Evolutionary conservation across 2,329 filamentous ascomycete genomes (phyloP), one percentile per base, ranked within the genome.

Genomic region (Ophiocordyceps camponoti-floridani): DNA sequence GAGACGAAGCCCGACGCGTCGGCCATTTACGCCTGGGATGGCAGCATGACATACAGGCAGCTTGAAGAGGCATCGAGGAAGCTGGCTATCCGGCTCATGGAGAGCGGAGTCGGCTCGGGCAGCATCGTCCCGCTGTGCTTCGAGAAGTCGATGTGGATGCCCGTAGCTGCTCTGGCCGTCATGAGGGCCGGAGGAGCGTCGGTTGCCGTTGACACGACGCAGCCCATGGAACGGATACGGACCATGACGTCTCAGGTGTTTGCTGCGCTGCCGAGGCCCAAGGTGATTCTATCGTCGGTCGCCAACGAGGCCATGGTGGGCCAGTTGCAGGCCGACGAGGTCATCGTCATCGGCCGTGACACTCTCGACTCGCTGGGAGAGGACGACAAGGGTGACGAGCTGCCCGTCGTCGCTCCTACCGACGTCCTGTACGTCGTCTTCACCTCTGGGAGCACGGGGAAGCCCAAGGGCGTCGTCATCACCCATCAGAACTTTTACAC

Each of bases 11-110:
- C 46, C 56, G 59, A 37, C 53, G 44, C 30, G 49, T 47, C 8
- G 30, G 65, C 65, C 16, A 57, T 67, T 30, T 52, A 60, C 35
- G 62, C 65, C 1, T 66, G 62, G 62, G 64, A 67, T 14, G 47
- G 65, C 61, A 13, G 46, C 52, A 40, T 59, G 62, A 64, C 62
- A 5, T 67, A 66, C 44, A 43, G 51, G 42, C 56, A 67, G 33
- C 51, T 66, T 13, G 38, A 47, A 7, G 19, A 30, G 2, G 30
- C 38, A 2, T 30, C 47, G 4, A 42, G 42, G 7, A 40, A 31
- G 7, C 43, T 52, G 13, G 50, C 50, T 3, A 13, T 14, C 16
- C 31, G 47, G 12, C 46, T 51, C 12, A 41, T 47, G 23, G n/a
- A 33, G 16, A 40, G 35, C 6, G 55, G 54, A 9, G 50, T 62